Base-by-base conservation (phyloP, 148 eudicot genomes). In the Rhododendron vialii region DNA sequence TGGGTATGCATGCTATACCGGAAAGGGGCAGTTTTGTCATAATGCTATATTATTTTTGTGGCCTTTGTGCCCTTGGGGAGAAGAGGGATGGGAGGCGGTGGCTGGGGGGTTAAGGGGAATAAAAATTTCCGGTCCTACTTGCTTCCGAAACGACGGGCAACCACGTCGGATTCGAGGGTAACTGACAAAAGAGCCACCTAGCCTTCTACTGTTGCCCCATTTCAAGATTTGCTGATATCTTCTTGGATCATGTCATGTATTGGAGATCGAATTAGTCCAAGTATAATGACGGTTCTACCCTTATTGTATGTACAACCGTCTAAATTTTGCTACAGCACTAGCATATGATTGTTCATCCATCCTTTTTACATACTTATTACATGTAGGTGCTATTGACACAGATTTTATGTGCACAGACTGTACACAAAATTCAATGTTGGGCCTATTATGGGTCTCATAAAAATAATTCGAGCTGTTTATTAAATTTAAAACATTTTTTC, bases 211-310 rank as follows among this genome's bases (percentile, higher is more conserved):
- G 26, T 87, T 86, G 87, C 89, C 93, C 94, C 90, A 89, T 91
- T 87, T 78, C 71, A 85, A 90, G 93, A 94, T 94, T 88, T 91
- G 50, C 88, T 84, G 84, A 82, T 85, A 94, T 94, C 88, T 87
- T 90, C 86, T 83, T 92, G 93, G 87, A 94, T 85, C 67, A 61
- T 61, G 5, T 63, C 38, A 78, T 82, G 38, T 78, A 80, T 82
- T 74, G 74, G 50, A 92, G 43, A 41, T 41, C 7, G 89, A 89
- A 71, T 78, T 47, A 18, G 79, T 81, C 53, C 43, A 69, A 24
- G 43, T 11, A 41, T 74, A 35, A 51, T 13, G 91, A 92, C 93
- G 82, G 69, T 28, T 84, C 61, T 89, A 69, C 38, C 91, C 86
- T 67, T 74, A 20, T 18, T 59, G 14, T 24, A 78, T 24, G 20